Evolutionary conservation across 139 green algal species (phyloP).

Genomic region (Chlorella sp.): DNA sequence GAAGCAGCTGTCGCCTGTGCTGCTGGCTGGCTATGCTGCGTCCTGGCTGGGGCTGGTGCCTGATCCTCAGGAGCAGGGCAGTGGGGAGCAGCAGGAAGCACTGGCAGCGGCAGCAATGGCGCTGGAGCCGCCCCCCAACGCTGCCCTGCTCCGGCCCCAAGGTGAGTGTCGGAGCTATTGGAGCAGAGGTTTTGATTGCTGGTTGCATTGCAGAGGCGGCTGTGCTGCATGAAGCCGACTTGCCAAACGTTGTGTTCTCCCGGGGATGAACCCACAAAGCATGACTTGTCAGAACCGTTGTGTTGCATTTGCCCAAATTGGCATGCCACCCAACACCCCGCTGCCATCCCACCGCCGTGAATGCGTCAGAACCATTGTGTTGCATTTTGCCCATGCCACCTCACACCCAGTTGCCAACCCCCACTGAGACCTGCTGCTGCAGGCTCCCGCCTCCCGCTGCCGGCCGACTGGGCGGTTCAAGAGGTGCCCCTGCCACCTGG

Average conservation of each 20-base stretch:
- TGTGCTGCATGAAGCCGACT: neutral
- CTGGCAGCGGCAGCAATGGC: neutral
- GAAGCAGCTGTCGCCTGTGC: neutral
- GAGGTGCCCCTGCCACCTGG: slow-evolving; percentile 15
- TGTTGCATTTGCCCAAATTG: no score
- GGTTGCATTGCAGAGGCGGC: no score
- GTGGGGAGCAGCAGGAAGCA: neutral
- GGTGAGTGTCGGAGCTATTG: neutral
- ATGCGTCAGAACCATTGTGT: no score
- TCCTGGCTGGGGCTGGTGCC: slow-evolving; percentile 50
- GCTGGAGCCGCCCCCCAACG: neutral
- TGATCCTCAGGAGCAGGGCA: neutral
- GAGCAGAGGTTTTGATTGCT: neutral
- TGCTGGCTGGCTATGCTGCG: slow-evolving; percentile 53
- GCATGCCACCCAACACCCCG: no score
- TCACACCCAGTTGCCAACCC: neutral
- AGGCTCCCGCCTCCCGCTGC: slow-evolving; percentile 45
- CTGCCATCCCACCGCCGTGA: no score
- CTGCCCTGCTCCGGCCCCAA: slow-evolving; percentile 14
- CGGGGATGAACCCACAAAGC: no score
- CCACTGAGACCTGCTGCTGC: neutral
- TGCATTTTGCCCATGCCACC: neutral
- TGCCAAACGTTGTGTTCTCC: neutral
- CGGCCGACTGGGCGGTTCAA: slow-evolving; percentile 19
- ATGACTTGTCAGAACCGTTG: no score